These are phyloP conservation scores for Luffa aegyptiaca DNA, from an alignment of 306 rosid species.

Conservation along the genomic window DNA sequence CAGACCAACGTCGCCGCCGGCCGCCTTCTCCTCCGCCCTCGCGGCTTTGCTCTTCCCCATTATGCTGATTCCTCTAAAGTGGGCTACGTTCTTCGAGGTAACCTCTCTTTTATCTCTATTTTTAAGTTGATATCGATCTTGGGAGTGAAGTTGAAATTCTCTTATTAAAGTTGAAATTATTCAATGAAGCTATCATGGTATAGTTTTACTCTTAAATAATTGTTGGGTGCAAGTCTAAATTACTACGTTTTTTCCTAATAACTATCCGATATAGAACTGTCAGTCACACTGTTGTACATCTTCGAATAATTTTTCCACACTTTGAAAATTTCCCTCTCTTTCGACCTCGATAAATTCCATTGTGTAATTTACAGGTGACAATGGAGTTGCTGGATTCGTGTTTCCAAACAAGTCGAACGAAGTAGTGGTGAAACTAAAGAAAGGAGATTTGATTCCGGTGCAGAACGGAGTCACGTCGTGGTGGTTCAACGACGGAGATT, in stretches of 20 bases:
- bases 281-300: no score
- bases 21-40: constrained; percentile 5
- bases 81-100: constrained; percentile 11
- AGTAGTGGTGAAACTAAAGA: constrained; percentile 33
- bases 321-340: no score
- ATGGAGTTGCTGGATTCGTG: constrained; percentile 37
- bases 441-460: constrained; percentile 51
- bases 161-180: no score
- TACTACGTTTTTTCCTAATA: no score
- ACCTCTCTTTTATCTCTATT: not conserved
- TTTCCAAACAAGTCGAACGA: constrained; percentile 24
- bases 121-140: no score
- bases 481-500: constrained; percentile 70
- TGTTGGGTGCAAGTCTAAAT: no score
- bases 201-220: no score
- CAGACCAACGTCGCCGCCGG: not conserved
- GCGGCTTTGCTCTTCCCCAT: constrained; percentile 2
- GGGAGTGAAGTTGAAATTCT: no score
- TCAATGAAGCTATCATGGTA: no score
- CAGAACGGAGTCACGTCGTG: constrained; percentile 46
- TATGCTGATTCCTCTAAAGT: constrained; percentile 1
- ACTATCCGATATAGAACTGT: no score
- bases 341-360: no score
- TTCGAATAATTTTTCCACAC: no score
- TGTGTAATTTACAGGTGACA: constrained; percentile 9